phyloP scores from a whole-genome alignment of 1,284 basidiomycete species.

The Exobasidium cylindrosporum region DNA sequence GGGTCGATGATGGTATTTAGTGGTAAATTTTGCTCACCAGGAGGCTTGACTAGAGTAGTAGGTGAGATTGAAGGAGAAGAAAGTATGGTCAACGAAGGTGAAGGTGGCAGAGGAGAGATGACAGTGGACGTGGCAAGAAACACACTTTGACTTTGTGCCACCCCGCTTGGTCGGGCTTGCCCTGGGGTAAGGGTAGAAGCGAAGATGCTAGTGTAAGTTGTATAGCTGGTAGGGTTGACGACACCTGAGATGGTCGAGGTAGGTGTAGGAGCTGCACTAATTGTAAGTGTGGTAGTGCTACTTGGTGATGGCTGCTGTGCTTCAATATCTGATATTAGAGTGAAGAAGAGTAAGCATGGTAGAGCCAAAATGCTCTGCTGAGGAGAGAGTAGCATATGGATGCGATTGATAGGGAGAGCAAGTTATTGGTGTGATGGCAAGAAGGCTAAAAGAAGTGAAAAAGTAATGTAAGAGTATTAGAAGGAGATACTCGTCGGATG shows the following conservation, averaged over 20 bases:
- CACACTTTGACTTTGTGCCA: neutral
- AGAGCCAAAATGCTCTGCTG: no score
- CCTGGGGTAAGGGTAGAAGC: neutral
- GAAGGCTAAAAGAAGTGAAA: no score
- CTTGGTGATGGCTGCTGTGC: neutral
- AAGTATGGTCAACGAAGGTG: neutral
- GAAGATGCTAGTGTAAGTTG: conserved; percentile 7
- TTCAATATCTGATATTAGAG: neutral
- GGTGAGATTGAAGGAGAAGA: conserved; percentile 8
- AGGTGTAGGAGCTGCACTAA: neutral
- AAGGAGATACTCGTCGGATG: no score
- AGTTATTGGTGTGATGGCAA: no score
- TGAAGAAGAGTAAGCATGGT: neutral
- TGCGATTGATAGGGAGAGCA: no score
- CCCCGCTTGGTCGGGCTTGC: neutral
- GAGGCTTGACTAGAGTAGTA: conserved; percentile 10
- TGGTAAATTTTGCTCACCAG: conserved; percentile 18
- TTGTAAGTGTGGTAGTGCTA: neutral
- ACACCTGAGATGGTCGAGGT: neutral
- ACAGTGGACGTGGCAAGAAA: conserved; percentile 1
- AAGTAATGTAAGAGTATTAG: no score
- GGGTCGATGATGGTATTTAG: conserved; percentile 65
- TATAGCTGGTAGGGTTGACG: neutral
- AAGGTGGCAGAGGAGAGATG: conserved; percentile 10
- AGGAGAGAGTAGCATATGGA: no score